Evolutionary conservation across 108 stramenopile species (phyloP).

Genomic region (Stephanodiscus triporus): DNA sequence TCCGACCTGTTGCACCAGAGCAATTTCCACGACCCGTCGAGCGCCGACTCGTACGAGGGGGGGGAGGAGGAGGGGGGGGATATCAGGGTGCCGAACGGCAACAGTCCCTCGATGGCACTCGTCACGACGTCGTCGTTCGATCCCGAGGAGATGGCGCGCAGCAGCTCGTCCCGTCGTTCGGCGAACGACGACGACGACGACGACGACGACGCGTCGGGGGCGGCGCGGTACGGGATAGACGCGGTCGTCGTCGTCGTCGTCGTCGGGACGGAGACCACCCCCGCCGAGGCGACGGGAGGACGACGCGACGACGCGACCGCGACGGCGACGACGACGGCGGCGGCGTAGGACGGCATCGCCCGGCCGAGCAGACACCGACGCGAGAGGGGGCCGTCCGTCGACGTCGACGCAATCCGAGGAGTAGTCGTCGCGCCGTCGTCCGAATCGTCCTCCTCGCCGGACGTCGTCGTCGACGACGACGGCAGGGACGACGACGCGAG

Average conservation of each 20-base stretch:
- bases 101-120: slow-evolving; percentile 31
- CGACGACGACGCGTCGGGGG: not conserved
- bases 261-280: slow-evolving; percentile 17
- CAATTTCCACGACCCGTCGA: slow-evolving; percentile 75
- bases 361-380: slow-evolving; percentile 14
- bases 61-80: slow-evolving; percentile 10
- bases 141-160: slow-evolving; percentile 34
- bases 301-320: too few species aligned
- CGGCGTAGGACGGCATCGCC: not conserved
- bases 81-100: slow-evolving; percentile 25
- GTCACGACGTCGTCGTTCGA: slow-evolving; percentile 38
- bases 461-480: not conserved
- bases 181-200: not conserved
- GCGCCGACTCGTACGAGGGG: slow-evolving; percentile 19
- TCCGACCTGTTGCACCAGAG: slow-evolving; percentile 69
- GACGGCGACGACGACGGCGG: slow-evolving; percentile 13
- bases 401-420: too few species aligned
- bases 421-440: not conserved
- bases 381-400: slow-evolving; percentile 2
- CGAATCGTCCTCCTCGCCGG: not conserved
- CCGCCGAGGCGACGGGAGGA: slow-evolving; percentile 17
- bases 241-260: not conserved
- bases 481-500: not conserved
- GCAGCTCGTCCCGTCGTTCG: slow-evolving; percentile 34
- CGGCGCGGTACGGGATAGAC: not conserved